Evolutionary conservation across 208 protist genomes (phyloP).

Genomic region (Trypanosoma rangeli): DNA sequence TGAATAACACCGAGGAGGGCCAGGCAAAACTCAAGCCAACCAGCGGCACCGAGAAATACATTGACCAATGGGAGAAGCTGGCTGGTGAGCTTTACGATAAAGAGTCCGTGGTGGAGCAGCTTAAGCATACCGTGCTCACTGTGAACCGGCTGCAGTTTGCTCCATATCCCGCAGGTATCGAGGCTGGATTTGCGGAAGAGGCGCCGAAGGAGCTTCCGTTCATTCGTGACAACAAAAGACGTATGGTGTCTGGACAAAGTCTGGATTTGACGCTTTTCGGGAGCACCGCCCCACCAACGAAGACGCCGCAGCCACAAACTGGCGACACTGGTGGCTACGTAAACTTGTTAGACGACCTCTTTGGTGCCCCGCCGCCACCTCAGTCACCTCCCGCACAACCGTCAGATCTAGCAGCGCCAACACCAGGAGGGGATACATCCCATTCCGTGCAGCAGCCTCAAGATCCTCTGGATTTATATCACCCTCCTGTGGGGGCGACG

Average conservation of each 20-base stretch:
- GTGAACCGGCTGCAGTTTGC: slow-evolving; percentile 86
- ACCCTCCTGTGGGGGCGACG: slow-evolving; percentile 33
- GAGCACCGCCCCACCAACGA: not conserved
- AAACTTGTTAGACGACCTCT: slow-evolving; percentile 82
- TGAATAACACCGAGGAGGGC: slow-evolving; percentile 28
- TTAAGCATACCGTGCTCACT: slow-evolving; percentile 59
- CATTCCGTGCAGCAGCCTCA: not conserved
- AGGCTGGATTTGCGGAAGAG: slow-evolving; percentile 67
- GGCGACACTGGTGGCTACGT: not conserved
- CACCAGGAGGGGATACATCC: not conserved
- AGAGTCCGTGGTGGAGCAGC: slow-evolving; percentile 63
- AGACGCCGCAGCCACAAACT: not conserved
- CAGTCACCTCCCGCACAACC: slow-evolving; percentile 10
- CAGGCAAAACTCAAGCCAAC: slow-evolving; percentile 7
- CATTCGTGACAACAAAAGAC: slow-evolving; percentile 69
- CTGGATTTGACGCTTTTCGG: not conserved
- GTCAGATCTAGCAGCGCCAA: slow-evolving; percentile 7
- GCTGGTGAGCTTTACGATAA: slow-evolving; percentile 77
- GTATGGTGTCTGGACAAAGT: slow-evolving; percentile 32
- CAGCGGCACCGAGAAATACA: slow-evolving; percentile 36
- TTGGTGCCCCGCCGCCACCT: slow-evolving; percentile 39
- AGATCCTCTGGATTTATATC: slow-evolving; percentile 10
- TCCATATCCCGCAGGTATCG: slow-evolving; percentile 75
- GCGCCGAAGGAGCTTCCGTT: slow-evolving; percentile 81
- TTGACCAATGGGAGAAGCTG: slow-evolving; percentile 79